Conservation (phyloP, 2,329 filamentous ascomycete species). For the Pseudopithomyces chartarum region DNA sequence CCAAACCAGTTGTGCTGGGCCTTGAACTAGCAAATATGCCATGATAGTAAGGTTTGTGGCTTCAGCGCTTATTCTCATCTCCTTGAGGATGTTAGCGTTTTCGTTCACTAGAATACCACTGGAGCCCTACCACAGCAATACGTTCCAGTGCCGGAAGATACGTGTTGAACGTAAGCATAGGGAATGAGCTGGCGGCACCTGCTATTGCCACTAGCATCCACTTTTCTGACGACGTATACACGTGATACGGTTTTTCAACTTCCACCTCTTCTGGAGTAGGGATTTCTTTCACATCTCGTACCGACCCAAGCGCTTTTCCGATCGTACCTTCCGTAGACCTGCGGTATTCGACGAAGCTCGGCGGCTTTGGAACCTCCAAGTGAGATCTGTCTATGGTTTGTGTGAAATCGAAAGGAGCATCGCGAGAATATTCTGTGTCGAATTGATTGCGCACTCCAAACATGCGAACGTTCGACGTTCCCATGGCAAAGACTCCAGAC, state of each 20-base stretch:
- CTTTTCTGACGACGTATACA: slow-evolving; percentile 15
- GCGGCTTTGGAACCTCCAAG: not conserved
- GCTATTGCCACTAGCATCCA: slow-evolving; percentile 25
- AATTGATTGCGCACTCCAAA: slow-evolving; percentile 19
- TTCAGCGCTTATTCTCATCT: slow-evolving; percentile 32
- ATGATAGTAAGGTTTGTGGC: slow-evolving; percentile 41
- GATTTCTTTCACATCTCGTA: not conserved
- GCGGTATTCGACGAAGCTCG: slow-evolving; percentile 3
- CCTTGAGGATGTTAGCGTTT: slow-evolving; percentile 14
- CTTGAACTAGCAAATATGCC: slow-evolving; percentile 51
- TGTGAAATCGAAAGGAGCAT: slow-evolving; percentile 6
- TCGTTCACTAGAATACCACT: too few relatives aligned
- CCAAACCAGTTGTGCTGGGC: slow-evolving; percentile 56
- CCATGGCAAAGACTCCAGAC: slow-evolving; percentile 21
- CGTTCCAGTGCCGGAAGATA: slow-evolving; percentile 52
- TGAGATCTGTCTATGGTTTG: not conserved
- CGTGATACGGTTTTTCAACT: slow-evolving; percentile 12
- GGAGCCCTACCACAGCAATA: slow-evolving; percentile 17
- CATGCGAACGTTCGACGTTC: slow-evolving; percentile 20
- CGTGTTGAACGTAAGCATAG: slow-evolving; percentile 51
- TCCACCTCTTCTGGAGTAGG: not conserved
- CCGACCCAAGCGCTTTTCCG: slow-evolving; percentile 10
- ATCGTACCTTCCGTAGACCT: slow-evolving; percentile 12
- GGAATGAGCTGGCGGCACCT: slow-evolving; percentile 49
- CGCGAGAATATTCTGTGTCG: slow-evolving; percentile 18